Evolutionary conservation across 2,329 filamentous ascomycete genomes (phyloP), one percentile per base, ranked within the genome.

Genomic region (Diaporthe citrichinensis): DNA sequence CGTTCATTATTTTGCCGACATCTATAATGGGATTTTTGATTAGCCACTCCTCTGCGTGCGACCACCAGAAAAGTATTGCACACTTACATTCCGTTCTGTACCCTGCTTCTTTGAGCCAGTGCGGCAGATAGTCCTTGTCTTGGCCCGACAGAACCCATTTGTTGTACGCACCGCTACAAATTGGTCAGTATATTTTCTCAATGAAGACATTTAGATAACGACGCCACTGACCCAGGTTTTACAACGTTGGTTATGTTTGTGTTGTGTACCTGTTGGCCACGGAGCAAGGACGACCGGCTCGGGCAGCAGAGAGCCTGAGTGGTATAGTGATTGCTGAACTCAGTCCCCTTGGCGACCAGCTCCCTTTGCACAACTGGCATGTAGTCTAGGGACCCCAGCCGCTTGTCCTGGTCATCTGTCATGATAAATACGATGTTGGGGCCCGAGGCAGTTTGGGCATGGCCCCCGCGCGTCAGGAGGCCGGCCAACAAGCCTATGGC

Each of bases 1-100:
- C 80, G 71, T 88, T 88, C 79, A 86, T 85, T 34, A 88, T 80
- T 75, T 88, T 88, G 4, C 86, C 85, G 0, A 85, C 76, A 72
- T 80, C 78, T 79, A 15, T 28, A 28, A 36, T 44, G 31, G 44
- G 23, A 41, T 31, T 36, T 39, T 44, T 44, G 46, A 20, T 44
- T 14, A 23, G 36, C 25, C 41, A 12, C 4, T 31, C 12, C 31
- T 8, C 17, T 23, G 25, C 36, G 10, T n/a, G 20, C n/a, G 8
- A 28, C 49, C 58, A 28, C 15, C 25, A 31, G 6, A 1, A 71
- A 9, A 23, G 6, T 4, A n/a, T 34, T 34, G 17, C 17, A 23
- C 49, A 72, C 77, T 46, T 84, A 79, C 86, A 87, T 74, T 86
- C 86, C 2, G 85, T 87, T 39, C 84, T 81, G 72, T 87, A 87